phyloP scores from a whole-genome alignment of 192 early-diverging fungal species.

The Kappamyces sp. region DNA sequence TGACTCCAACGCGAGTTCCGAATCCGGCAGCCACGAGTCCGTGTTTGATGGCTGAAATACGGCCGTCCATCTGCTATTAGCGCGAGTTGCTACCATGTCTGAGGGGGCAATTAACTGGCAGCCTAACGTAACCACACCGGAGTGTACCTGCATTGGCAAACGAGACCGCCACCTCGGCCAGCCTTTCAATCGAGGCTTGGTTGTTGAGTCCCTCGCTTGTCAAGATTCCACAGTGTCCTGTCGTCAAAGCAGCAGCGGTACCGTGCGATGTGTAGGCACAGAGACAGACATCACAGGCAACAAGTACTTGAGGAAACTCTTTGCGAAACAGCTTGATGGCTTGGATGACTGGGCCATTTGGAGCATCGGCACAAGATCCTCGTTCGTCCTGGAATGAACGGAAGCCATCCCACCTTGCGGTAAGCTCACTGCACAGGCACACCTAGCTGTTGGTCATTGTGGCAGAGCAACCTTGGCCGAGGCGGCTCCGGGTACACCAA shows the following conservation, averaged over 20 bases:
- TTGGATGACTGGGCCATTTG: constrained; percentile 76
- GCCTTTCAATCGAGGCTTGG: constrained; percentile 60
- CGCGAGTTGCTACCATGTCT: constrained; percentile 69
- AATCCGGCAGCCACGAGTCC: constrained; percentile 66
- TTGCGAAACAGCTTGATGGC: constrained; percentile 72
- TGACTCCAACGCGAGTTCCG: constrained; percentile 74
- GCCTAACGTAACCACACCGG: background rate
- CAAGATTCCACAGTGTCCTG: constrained; percentile 80
- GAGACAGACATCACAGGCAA: constrained; percentile 93
- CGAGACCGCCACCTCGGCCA: constrained; percentile 77
- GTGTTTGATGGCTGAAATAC: constrained; percentile 90
- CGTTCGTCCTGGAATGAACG: constrained; percentile 53
- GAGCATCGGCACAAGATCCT: constrained; percentile 78
- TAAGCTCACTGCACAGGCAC: background rate
- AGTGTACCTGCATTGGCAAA: constrained; percentile 78
- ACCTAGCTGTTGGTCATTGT: background rate
- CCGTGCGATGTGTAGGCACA: constrained; percentile 90
- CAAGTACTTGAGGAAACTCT: constrained; percentile 71
- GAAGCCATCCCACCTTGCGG: background rate
- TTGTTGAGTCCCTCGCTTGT: constrained; percentile 82
- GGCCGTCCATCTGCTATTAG: constrained; percentile 76
- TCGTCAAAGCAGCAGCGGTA: no score
- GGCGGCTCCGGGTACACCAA: constrained; percentile 78
- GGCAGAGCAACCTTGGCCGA: constrained; percentile 39
- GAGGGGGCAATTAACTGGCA: constrained; percentile 75